Evolutionary conservation across 352 stramenopile species (phyloP).

Genomic region (Phytophthora sojae): DNA sequence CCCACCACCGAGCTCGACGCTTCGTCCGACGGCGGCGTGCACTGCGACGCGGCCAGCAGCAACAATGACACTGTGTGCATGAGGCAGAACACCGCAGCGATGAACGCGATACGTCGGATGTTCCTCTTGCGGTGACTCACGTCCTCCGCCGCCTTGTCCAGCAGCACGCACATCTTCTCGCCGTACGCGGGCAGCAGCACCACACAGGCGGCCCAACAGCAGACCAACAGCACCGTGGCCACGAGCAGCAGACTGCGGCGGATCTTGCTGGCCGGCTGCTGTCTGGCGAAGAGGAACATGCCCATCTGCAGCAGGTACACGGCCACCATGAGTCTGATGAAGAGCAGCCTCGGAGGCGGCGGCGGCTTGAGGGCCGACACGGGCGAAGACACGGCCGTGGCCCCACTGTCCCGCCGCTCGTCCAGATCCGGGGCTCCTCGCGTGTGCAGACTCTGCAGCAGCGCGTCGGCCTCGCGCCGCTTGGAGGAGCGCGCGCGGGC

Average conservation of each 20-base stretch:
- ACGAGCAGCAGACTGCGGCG: conserved; percentile 56
- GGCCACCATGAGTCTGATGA: conserved; percentile 59
- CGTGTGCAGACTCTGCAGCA: conserved; percentile 37
- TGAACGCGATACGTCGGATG: conserved; percentile 65
- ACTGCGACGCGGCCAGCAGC: conserved; percentile 57
- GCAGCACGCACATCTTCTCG: conserved; percentile 57
- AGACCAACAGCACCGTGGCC: conserved; percentile 52
- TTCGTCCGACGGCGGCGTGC: conserved; percentile 29
- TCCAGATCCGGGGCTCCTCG: conserved; percentile 26
- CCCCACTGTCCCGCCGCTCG: conserved; percentile 32
- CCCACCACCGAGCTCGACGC: conserved; percentile 26
- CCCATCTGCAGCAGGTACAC: conserved; percentile 61
- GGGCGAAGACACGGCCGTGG: conserved; percentile 9
- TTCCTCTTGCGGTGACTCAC: conserved; percentile 58
- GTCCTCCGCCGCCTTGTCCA: conserved; percentile 66
- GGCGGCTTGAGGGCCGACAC: conserved; percentile 26
- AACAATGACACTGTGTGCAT: conserved; percentile 57
- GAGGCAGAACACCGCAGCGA: conserved; percentile 62
- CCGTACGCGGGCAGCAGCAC: conserved; percentile 64
- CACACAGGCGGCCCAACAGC: conserved; percentile 59
- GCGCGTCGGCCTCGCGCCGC: conserved; percentile 3
- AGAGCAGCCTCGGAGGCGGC: conserved; percentile 54
- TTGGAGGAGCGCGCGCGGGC: not conserved
- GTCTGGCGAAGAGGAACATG: conserved; percentile 50
- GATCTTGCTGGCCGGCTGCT: conserved; percentile 35